These are phyloP conservation scores for Aspergillus transmontanensis DNA, from an alignment of 2,329 filamentous ascomycete species.

Conservation along the genomic window DNA sequence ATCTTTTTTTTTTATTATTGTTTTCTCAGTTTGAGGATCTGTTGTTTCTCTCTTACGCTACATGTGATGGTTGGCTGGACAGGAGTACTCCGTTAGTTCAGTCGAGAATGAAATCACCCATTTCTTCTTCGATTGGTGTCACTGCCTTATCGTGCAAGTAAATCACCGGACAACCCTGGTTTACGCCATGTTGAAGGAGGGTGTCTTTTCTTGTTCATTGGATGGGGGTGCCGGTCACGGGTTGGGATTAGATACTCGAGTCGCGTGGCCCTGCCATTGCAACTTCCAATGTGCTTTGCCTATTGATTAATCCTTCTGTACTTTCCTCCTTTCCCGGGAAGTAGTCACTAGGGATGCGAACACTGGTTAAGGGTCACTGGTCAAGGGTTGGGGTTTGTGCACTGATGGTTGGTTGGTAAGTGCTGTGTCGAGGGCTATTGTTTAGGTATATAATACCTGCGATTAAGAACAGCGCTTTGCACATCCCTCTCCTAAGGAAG, in stretches of 20 bases:
- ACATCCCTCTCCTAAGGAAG: neutral
- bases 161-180: neutral
- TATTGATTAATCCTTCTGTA: neutral
- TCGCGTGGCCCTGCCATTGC: neutral
- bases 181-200: neutral
- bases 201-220: neutral
- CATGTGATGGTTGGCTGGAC: neutral
- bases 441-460: neutral
- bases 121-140: neutral
- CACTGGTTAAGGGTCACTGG: neutral
- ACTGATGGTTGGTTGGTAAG: neutral
- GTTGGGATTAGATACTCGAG: neutral
- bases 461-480: neutral
- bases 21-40: neutral
- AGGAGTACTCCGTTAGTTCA: neutral
- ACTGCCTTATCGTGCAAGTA: neutral
- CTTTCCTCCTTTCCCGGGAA: neutral
- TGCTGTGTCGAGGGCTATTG: neutral
- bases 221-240: neutral
- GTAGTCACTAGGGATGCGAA: neutral
- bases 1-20: neutral
- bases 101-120: neutral
- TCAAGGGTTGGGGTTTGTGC: neutral
- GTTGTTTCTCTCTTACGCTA: neutral
- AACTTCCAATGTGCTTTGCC: neutral